Conservation (phyloP, 2,329 filamentous ascomycete genomes). For the Fusarium sp. region DNA sequence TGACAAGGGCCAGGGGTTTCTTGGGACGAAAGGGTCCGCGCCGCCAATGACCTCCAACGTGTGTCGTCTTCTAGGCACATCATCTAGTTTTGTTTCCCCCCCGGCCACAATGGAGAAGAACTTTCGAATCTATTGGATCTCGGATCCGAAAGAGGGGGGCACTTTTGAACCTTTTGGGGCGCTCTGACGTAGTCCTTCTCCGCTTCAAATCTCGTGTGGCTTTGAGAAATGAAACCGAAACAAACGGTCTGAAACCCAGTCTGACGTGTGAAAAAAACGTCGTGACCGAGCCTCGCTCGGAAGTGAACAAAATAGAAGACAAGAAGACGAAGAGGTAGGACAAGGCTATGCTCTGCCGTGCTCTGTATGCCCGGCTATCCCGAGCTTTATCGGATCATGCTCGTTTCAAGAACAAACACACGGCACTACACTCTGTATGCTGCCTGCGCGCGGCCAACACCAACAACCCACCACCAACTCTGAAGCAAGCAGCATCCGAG, state of each 20-base stretch:
- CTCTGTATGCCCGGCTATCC: background rate
- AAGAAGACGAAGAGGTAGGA: conserved; percentile 13
- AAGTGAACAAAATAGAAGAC: background rate
- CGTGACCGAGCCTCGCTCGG: background rate
- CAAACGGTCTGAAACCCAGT: conserved; percentile 36
- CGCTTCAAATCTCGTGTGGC: conserved; percentile 4
- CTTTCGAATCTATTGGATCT: conserved; percentile 1
- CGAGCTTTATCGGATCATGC: conserved; percentile 2
- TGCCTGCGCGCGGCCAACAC: background rate
- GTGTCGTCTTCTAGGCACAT: background rate
- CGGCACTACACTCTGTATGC: background rate
- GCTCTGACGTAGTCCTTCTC: background rate
- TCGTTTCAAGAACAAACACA: conserved; percentile 37
- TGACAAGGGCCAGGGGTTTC: conserved; percentile 14
- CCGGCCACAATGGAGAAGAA: background rate
- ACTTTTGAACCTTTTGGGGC: background rate
- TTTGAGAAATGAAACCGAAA: conserved; percentile 35
- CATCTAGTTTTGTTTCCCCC: conserved; percentile 7
- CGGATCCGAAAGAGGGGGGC: background rate
- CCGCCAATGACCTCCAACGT: background rate
- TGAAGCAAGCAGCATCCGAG: background rate
- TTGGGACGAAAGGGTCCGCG: conserved; percentile 3
- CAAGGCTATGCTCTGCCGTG: conserved; percentile 6
- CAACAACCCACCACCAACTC: conserved; percentile 4
- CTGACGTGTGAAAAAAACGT: conserved; percentile 15